Evolutionary conservation across 495 filamentous ascomycete genomes (phyloP).

Genomic region (Cenococcum geophilum): DNA sequence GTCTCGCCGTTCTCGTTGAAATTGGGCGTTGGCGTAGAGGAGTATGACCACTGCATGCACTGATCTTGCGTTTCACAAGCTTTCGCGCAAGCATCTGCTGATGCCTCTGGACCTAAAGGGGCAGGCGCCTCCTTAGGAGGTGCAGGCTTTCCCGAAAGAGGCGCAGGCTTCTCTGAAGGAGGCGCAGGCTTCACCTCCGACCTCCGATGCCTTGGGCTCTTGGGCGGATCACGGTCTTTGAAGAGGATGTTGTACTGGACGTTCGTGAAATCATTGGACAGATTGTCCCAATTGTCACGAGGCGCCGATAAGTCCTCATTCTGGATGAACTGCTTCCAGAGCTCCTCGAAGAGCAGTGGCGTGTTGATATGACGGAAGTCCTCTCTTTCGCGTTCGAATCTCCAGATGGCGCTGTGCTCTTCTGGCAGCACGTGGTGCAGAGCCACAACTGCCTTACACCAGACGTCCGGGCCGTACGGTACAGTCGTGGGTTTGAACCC

Average conservation of each 20-base stretch:
- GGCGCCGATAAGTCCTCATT: conserved; percentile 6
- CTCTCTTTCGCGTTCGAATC: conserved; percentile 16
- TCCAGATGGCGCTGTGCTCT: conserved; percentile 11
- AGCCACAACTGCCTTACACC: conserved; percentile 24
- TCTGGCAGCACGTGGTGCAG: conserved; percentile 18
- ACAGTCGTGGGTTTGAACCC: conserved; percentile 17
- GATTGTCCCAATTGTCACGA: conserved; percentile 26
- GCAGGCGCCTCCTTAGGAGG: neutral
- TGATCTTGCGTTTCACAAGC: conserved; percentile 11
- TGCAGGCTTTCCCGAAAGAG: no score
- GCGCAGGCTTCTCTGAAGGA: no score
- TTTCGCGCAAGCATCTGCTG: conserved; percentile 10
- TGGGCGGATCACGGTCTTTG: neutral
- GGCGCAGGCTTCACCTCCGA: neutral
- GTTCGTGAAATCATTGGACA: conserved; percentile 16
- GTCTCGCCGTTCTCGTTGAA: conserved; percentile 19
- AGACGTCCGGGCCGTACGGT: conserved; percentile 18
- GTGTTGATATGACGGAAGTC: conserved; percentile 2
- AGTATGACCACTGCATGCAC: conserved; percentile 20
- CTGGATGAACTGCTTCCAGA: conserved; percentile 21
- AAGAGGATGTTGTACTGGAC: conserved; percentile 23
- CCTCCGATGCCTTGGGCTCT: neutral
- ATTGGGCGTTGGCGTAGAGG: conserved; percentile 10
- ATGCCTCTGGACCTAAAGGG: conserved; percentile 8
- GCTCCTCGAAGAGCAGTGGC: conserved; percentile 18